Base-by-base conservation (phyloP, 2,329 filamentous ascomycete genomes). In the Pezicula carpinea region DNA sequence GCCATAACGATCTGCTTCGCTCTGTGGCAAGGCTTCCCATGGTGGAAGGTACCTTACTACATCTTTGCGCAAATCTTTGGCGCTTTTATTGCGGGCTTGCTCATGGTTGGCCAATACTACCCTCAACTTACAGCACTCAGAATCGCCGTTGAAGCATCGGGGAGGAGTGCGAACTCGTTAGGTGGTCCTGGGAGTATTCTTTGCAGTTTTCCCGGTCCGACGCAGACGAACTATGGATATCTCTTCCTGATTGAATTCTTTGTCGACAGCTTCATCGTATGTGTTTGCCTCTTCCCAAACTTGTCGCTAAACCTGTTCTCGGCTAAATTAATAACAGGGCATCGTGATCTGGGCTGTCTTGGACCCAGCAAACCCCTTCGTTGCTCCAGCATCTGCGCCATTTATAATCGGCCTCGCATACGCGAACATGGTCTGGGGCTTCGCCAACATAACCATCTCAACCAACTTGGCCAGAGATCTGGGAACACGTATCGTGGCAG, bases 231-330 rank as follows among this genome's bases (percentile, higher is more conserved):
- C 52, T 65, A 76, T 33, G 78, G 77, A 13, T 80, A 75, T 57
- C 59, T 82, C 1, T 77, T 82, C 63, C 59, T 80, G 44, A 75
- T 75, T 48, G 79, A 82, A 57, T 82, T 77, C 59, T 79, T 82
- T 53, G 76, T 77, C 22, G 74, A 77, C 56, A 66, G 63, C 46
- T 80, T 80, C 62, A 74, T 82, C 46, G 69, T 67, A 53, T 22
- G 52, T 57, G 56, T 36, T 48, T 51, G 21, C 11, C 32, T 40
- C 11, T 32, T 6, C 15, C 22, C 11, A 8, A 26, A 26, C 53
- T 63, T 59, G n/a, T 10, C 14, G 13, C 4, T 38, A 44, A 10
- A 38, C 4, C 4, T 17, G 6, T 11, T 17, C 13, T 18, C 22
- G 36, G 22, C 36, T 7, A 11, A 15, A 26, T 43, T 18, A 2